phyloP scores from a whole-genome alignment of 805 yeast genomes.

The Suhomyces sp. region DNA sequence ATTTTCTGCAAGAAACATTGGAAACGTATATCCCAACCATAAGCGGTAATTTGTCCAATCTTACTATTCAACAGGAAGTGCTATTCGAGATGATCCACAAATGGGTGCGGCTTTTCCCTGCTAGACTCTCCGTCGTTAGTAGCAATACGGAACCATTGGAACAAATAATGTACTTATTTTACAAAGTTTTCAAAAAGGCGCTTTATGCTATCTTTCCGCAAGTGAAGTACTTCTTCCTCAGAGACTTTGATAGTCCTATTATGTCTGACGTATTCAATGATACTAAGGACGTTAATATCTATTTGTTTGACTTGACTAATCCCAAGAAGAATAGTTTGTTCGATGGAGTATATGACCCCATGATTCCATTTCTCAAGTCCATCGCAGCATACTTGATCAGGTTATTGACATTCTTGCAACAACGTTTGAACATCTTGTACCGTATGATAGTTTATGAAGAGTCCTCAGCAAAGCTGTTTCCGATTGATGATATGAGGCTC shows the following conservation, averaged over 20 bases:
- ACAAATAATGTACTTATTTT: slow-evolving; percentile 31
- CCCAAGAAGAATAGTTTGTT: slow-evolving; percentile 8
- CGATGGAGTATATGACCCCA: slow-evolving; percentile 13
- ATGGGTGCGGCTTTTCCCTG: slow-evolving; percentile 38
- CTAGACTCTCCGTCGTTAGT: slow-evolving; percentile 24
- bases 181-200: slow-evolving; percentile 32
- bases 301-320: slow-evolving; percentile 17
- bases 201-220: slow-evolving; percentile 39
- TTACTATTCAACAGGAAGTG: slow-evolving; percentile 31
- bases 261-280: slow-evolving; percentile 35
- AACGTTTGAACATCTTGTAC: slow-evolving; percentile 30
- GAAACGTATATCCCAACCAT: slow-evolving; percentile 28
- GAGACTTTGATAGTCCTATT: slow-evolving; percentile 43
- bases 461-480: slow-evolving; percentile 13
- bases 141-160: slow-evolving; percentile 30
- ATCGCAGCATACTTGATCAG: slow-evolving; percentile 32
- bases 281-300: slow-evolving; percentile 24
- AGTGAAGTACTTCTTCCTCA: slow-evolving; percentile 36
- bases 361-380: slow-evolving; percentile 16
- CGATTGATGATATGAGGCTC: slow-evolving; percentile 18
- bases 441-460: slow-evolving; percentile 26
- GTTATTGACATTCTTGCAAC: slow-evolving; percentile 28
- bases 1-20: slow-evolving; percentile 25
- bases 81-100: slow-evolving; percentile 33
- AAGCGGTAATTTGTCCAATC: slow-evolving; percentile 20